A percentile compares a stretch with the other conserved stretches of the same genome.
Evolutionary conservation across 2,329 filamentous ascomycete genomes (phyloP).

Genomic region (Xylariaceae sp.): DNA sequence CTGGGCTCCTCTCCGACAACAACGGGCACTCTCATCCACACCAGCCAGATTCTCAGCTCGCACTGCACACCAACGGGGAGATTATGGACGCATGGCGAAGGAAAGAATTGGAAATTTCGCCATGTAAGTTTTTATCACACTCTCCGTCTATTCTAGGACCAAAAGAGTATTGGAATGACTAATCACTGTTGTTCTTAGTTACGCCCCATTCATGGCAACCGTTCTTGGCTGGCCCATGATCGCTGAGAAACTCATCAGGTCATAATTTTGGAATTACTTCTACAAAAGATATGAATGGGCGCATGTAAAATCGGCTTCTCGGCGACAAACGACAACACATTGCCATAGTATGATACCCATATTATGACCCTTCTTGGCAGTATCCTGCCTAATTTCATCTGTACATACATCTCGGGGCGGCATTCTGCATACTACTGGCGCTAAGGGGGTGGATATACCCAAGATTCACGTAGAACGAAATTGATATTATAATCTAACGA

Average conservation of each 20-base stretch:
- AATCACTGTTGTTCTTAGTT: constrained; percentile 25
- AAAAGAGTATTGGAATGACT: neutral
- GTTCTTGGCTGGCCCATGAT: constrained; percentile 38
- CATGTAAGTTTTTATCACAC: constrained; percentile 32
- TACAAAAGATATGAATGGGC: too few relatives aligned
- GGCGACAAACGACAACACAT: neutral
- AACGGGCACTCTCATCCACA: constrained; percentile 6
- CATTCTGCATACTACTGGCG: constrained; percentile 3
- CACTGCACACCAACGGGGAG: constrained; percentile 11
- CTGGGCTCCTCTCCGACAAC: constrained; percentile 5
- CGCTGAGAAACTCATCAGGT: constrained; percentile 17
- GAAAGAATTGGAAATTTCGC: constrained; percentile 26
- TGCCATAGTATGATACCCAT: neutral
- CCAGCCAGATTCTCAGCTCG: neutral
- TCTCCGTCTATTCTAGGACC: neutral
- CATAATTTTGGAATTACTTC: too few relatives aligned
- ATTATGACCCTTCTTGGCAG: neutral
- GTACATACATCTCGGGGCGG: constrained; percentile 5
- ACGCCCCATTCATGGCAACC: constrained; percentile 30
- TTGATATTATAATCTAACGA: too few relatives aligned
- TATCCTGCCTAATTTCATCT: constrained; percentile 6
- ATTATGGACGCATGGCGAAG: constrained; percentile 37
- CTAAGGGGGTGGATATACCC: constrained; percentile 7
- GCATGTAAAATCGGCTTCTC: constrained; percentile 14
- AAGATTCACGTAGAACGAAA: neutral